Evolutionary conservation across 768 basidiomycete species (phyloP).

Genomic region (Boletus tylopilopsis): DNA sequence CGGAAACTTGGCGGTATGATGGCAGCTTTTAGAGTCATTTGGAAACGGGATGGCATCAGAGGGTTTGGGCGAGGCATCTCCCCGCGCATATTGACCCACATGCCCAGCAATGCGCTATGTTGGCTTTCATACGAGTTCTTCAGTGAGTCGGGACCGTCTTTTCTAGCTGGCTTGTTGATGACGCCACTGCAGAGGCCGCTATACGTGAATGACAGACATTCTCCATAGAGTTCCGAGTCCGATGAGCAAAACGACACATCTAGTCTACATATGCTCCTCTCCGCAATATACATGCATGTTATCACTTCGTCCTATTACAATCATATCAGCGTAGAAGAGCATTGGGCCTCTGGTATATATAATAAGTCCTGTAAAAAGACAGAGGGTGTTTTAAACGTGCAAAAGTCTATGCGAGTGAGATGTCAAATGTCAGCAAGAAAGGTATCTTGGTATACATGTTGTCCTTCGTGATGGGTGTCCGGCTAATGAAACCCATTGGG

Average conservation of each 20-base stretch:
- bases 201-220: conserved; percentile 44
- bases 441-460: conserved; percentile 7
- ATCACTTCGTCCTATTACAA: conserved; percentile 7
- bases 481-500: conserved; percentile 5
- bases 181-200: conserved; percentile 50
- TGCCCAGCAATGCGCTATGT: conserved; percentile 96
- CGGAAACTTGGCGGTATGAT: conserved; percentile 78
- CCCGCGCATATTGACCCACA: conserved; percentile 89
- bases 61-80: conserved; percentile 87
- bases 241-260: conserved; percentile 1
- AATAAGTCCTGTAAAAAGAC: not conserved
- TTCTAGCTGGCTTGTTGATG: conserved; percentile 1
- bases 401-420: not conserved
- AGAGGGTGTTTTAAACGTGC: not conserved
- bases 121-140: conserved; percentile 99
- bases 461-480: conserved; percentile 5
- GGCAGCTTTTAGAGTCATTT: conserved; percentile 88
- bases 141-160: conserved; percentile 60
- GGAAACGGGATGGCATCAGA: conserved; percentile 76
- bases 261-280: conserved; percentile 3
- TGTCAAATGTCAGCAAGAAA: not conserved
- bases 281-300: conserved; percentile 16
- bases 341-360: not conserved
- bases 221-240: conserved; percentile 17
- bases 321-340: not conserved